Percentiles rank a stretch among this genome's conserved stretches.
Evolutionary conservation across 2,329 filamentous ascomycete species (phyloP).

Genomic region (Colletotrichum tropicicola): DNA sequence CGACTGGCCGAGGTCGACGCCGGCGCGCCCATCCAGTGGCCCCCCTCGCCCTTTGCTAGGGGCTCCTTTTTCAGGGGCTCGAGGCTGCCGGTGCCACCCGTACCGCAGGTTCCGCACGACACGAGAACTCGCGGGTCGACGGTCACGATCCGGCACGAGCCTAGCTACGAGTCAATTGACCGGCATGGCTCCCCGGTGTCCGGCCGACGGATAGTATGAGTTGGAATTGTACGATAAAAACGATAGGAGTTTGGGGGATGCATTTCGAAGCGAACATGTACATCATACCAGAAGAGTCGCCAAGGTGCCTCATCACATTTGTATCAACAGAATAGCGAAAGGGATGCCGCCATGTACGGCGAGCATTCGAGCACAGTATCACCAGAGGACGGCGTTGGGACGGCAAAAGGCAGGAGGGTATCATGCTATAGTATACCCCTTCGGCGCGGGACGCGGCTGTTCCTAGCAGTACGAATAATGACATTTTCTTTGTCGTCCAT

Average conservation of each 20-base stretch:
- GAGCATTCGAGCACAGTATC: background rate
- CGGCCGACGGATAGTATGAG: background rate
- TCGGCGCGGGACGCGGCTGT: slow-evolving; percentile 12
- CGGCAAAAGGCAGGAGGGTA: slow-evolving; percentile 11
- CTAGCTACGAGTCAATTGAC: background rate
- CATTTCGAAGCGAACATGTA: background rate
- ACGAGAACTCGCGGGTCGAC: background rate
- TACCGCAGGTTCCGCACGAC: background rate
- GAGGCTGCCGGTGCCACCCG: slow-evolving; percentile 4
- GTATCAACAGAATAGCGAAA: background rate
- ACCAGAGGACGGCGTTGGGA: background rate
- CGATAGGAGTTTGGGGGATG: background rate
- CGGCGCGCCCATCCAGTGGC: slow-evolving; percentile 7
- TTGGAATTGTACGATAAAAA: background rate
- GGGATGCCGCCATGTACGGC: background rate
- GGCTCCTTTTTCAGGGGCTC: slow-evolving; percentile 1
- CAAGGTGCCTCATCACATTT: no score
- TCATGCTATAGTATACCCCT: slow-evolving; percentile 16
- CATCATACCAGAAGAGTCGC: background rate
- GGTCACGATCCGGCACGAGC: background rate
- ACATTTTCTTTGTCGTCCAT: slow-evolving; percentile 1
- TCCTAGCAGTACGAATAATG: slow-evolving; percentile 26
- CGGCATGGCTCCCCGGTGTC: background rate
- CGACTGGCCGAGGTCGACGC: slow-evolving; percentile 13
- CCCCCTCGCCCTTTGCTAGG: background rate